A percentile compares a stretch with the other conserved stretches of the same genome.
Conservation (phyloP, 768 basidiomycete species). For the Stropharia rugosoannulata region DNA sequence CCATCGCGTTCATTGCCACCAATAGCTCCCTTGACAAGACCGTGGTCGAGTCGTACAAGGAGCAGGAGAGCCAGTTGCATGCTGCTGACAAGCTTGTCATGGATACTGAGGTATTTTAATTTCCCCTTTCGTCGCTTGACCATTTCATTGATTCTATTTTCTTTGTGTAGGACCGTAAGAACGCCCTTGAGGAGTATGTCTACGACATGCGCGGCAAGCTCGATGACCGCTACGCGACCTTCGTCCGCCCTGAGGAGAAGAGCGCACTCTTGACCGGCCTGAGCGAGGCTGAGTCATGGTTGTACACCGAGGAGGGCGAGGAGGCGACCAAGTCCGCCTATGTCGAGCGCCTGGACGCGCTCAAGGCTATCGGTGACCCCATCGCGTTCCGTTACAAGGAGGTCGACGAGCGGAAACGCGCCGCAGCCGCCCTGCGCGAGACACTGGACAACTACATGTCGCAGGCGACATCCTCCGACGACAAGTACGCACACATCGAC, state of each 20-base stretch:
- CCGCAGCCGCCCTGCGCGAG: constrained; percentile 78
- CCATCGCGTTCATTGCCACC: constrained; percentile 70
- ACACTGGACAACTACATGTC: constrained; percentile 83
- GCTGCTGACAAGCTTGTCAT: constrained; percentile 92
- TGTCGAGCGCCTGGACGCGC: constrained; percentile 73
- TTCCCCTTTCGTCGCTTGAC: neutral
- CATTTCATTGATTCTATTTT: neutral
- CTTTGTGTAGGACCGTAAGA: constrained; percentile 81
- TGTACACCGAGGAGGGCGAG: constrained; percentile 96
- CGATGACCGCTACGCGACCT: constrained; percentile 82
- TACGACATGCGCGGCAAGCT: constrained; percentile 94
- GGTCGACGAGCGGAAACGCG: constrained; percentile 73
- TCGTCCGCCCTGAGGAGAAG: constrained; percentile 77
- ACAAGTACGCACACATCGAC: constrained; percentile 87
- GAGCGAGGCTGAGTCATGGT: constrained; percentile 89
- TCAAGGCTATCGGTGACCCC: constrained; percentile 87
- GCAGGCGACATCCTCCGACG: constrained; percentile 81
- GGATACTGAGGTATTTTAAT: constrained; percentile 86
- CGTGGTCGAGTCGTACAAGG: constrained; percentile 63
- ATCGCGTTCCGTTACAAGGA: constrained; percentile 84
- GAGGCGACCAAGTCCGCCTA: constrained; percentile 97
- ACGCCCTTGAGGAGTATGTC: constrained; percentile 97
- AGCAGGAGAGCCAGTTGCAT: constrained; percentile 88
- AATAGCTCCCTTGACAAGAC: constrained; percentile 64
- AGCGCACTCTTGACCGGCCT: constrained; percentile 67